phyloP scores from a whole-genome alignment of 148 eudicot species.

The Linanthus parryae region DNA sequence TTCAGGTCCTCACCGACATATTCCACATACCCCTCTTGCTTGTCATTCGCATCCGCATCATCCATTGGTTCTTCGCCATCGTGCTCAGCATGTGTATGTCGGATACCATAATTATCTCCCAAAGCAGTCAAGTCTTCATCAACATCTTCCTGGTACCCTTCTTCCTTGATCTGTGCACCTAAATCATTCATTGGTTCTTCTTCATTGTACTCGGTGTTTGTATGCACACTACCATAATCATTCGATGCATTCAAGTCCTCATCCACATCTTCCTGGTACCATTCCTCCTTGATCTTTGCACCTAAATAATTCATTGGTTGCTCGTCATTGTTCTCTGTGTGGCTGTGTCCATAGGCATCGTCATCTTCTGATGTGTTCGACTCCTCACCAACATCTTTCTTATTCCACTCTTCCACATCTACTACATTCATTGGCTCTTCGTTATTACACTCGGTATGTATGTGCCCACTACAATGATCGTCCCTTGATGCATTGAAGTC shows the following conservation, averaged over 20 bases:
- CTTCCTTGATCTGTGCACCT: conserved; percentile 8
- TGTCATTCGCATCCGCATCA: conserved; percentile 12
- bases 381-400: conserved; percentile 11
- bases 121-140: background rate
- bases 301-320: too few relatives aligned
- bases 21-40: conserved; percentile 28
- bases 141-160: conserved; percentile 14
- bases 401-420: conserved; percentile 15
- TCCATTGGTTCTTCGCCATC: conserved; percentile 4
- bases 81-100: background rate
- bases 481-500: too few relatives aligned
- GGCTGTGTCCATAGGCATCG: too few relatives aligned
- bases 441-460: too few relatives aligned
- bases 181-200: conserved; percentile 18
- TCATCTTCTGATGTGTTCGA: too few relatives aligned
- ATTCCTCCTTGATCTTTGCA: too few relatives aligned
- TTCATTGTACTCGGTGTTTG: conserved; percentile 15
- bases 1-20: too few relatives aligned
- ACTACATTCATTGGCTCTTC: background rate
- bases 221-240: too few relatives aligned
- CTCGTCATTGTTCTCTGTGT: too few relatives aligned
- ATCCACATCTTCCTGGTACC: conserved; percentile 18
- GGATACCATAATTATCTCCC: background rate
- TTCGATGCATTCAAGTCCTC: too few relatives aligned
- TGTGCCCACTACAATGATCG: too few relatives aligned